Evolutionary conservation across 306 rosid genomes (phyloP).

Genomic region (Delonix regia): DNA sequence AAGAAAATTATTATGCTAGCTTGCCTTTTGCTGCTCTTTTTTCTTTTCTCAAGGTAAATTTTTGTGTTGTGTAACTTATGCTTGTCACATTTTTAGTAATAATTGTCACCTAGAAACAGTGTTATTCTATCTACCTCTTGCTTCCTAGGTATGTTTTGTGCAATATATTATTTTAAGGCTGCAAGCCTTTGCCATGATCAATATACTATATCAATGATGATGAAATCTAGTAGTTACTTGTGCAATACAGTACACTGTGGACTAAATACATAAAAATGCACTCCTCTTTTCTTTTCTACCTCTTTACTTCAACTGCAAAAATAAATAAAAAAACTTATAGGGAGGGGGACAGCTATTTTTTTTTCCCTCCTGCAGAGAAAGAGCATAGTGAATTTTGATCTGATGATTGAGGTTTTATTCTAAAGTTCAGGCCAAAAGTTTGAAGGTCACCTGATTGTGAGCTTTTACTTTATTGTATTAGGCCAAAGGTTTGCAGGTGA

Average conservation of each 20-base stretch:
- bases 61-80: not conserved
- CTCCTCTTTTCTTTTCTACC: not conserved
- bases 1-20: conserved; percentile 85
- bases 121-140: not conserved
- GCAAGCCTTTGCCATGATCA: conserved; percentile 8
- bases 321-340: not conserved
- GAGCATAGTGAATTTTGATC: not conserved
- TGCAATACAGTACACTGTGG: not conserved
- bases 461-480: conserved; percentile 38
- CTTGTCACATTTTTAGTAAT: conserved; percentile 9
- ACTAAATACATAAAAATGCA: not conserved
- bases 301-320: not conserved
- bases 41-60: conserved; percentile 82
- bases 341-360: not conserved
- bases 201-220: not conserved
- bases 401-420: conserved; percentile 33
- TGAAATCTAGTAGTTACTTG: conserved; percentile 21
- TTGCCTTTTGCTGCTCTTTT: conserved; percentile 91
- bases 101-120: not conserved
- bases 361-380: conserved; percentile 11
- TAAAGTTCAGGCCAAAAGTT: not conserved
- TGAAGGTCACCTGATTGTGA: not conserved
- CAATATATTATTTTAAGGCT: not conserved
- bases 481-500: conserved; percentile 93
- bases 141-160: not conserved